Evolutionary conservation across 768 basidiomycete species (phyloP).

Genomic region (Krasilnikovozyma curviuscula): DNA sequence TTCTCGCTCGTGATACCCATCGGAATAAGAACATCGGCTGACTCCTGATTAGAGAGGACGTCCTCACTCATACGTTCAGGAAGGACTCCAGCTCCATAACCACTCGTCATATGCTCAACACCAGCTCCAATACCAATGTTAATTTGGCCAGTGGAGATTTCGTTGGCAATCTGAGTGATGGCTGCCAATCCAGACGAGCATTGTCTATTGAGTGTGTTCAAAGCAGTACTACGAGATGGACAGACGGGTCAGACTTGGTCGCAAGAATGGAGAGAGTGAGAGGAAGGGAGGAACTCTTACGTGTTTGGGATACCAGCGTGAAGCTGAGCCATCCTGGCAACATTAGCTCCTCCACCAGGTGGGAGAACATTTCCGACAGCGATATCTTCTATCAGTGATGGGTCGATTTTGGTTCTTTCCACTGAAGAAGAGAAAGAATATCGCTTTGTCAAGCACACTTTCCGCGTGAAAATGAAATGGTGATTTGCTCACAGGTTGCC

Average conservation of each 20-base stretch:
- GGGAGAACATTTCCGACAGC: slow-evolving; percentile 76
- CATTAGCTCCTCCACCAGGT: slow-evolving; percentile 58
- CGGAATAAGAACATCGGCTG: slow-evolving; percentile 42
- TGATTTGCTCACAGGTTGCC: slow-evolving; percentile 28
- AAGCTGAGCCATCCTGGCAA: slow-evolving; percentile 70
- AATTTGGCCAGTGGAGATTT: slow-evolving; percentile 60
- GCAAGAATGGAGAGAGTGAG: not conserved
- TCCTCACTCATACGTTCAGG: slow-evolving; percentile 28
- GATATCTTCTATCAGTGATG: slow-evolving; percentile 63
- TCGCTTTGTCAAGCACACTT: not conserved
- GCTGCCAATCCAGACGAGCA: slow-evolving; percentile 75
- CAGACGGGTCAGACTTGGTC: not conserved
- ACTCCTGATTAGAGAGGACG: slow-evolving; percentile 41
- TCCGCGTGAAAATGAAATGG: too few species aligned
- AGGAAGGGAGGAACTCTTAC: slow-evolving; percentile 12
- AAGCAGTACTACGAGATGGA: slow-evolving; percentile 31
- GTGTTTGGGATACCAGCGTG: slow-evolving; percentile 66
- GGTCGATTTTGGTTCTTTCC: slow-evolving; percentile 48
- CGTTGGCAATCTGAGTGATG: slow-evolving; percentile 60
- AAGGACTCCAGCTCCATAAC: slow-evolving; percentile 29
- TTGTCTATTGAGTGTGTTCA: slow-evolving; percentile 76
- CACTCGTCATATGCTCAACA: slow-evolving; percentile 47
- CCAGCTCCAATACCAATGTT: slow-evolving; percentile 58
- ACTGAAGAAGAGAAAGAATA: slow-evolving; percentile 30
- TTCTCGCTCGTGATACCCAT: slow-evolving; percentile 95